A percentile compares a stretch with the other conserved stretches of the same genome.
These are phyloP conservation scores for Dendrobium huoshanense DNA, from an alignment of 106 monocot genomes.

Conservation along the genomic window DNA sequence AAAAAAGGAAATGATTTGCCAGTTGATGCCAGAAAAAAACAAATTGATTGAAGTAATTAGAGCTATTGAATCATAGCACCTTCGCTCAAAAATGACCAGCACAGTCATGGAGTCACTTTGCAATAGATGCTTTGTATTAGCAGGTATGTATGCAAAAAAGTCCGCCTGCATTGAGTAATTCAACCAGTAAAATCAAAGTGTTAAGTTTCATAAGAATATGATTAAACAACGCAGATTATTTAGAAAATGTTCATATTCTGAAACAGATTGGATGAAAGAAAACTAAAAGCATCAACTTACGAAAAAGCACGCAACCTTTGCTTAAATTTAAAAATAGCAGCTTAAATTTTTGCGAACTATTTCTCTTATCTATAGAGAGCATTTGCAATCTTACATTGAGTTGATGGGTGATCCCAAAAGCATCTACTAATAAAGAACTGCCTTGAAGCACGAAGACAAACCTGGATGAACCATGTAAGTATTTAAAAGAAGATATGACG, in stretches of 20 bases:
- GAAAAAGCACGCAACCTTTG: background rate
- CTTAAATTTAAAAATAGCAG: background rate
- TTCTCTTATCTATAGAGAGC: background rate
- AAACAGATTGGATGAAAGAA: background rate
- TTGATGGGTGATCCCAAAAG: conserved; percentile 31
- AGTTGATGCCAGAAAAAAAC: background rate
- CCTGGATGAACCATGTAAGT: conserved; percentile 30
- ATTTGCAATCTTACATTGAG: conserved; percentile 46
- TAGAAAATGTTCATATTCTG: background rate
- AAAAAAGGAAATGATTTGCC: background rate
- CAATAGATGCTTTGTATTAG: conserved; percentile 48
- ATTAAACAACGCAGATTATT: conserved; percentile 4
- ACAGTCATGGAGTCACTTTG: conserved; percentile 38
- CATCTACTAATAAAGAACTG: conserved; percentile 32
- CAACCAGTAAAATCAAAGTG: background rate
- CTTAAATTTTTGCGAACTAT: background rate
- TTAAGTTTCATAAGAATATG: background rate
- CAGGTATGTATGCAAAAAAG: conserved; percentile 79
- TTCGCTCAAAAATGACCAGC: conserved; percentile 75
- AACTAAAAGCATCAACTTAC: background rate
- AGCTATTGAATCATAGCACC: conserved; percentile 22
- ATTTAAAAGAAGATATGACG: conserved; percentile 1
- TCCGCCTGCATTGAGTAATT: conserved; percentile 50
- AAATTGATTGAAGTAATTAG: background rate
- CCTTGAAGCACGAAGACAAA: conserved; percentile 82